Evolutionary conservation across 108 stramenopile genomes (phyloP).

Genomic region (Nannochloropsis oceanica): DNA sequence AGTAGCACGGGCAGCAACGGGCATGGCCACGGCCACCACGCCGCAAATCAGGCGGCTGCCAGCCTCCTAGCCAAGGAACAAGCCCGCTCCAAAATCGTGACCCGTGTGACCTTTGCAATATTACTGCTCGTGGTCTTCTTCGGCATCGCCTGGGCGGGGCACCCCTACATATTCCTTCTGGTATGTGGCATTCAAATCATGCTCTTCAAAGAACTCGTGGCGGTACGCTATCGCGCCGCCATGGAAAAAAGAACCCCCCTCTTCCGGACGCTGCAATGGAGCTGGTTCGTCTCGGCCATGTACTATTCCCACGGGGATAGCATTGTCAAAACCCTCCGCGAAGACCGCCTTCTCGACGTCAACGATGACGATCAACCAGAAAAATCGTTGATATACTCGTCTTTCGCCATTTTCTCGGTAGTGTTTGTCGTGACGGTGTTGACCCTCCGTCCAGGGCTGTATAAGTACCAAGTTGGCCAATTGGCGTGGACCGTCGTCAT

Average conservation of each 20-base stretch:
- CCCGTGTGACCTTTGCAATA: slow-evolving; percentile 1
- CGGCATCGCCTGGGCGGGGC: slow-evolving; percentile 24
- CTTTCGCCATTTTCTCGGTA: slow-evolving; percentile 60
- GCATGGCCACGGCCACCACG: background rate
- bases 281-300: slow-evolving; percentile 79
- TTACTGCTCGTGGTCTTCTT: slow-evolving; percentile 9
- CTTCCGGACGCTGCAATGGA: slow-evolving; percentile 93
- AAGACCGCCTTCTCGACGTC: background rate
- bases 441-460: slow-evolving; percentile 70
- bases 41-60: background rate
- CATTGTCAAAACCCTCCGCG: slow-evolving; percentile 20
- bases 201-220: slow-evolving; percentile 85
- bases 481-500: slow-evolving; percentile 89
- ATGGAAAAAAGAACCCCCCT: slow-evolving; percentile 77
- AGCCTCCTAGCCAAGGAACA: background rate
- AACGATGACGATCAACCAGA: slow-evolving; percentile 1
- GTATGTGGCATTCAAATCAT: slow-evolving; percentile 27
- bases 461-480: slow-evolving; percentile 88
- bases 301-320: slow-evolving; percentile 63
- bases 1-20: background rate
- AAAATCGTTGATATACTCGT: background rate
- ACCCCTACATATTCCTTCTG: slow-evolving; percentile 19
- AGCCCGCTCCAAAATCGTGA: slow-evolving; percentile 7
- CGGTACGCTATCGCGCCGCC: slow-evolving; percentile 59
- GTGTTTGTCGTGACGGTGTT: slow-evolving; percentile 79